These are phyloP conservation scores for Backusella sp. DNA, from an alignment of 192 early-diverging fungal species.

Conservation along the genomic window DNA sequence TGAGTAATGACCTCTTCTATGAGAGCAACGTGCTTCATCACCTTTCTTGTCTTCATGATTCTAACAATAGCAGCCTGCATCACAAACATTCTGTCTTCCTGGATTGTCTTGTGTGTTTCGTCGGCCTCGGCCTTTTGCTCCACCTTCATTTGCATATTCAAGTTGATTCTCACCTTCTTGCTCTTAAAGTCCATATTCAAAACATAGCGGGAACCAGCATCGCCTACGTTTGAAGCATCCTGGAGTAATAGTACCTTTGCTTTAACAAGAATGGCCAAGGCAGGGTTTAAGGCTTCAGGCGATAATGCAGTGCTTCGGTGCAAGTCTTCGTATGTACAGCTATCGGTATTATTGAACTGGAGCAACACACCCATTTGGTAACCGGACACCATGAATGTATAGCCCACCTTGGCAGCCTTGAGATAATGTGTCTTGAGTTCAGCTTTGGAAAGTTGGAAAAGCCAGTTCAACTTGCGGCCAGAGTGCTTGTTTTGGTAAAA, in stretches of 20 bases:
- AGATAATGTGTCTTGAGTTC: conserved; percentile 92
- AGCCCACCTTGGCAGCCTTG: conserved; percentile 70
- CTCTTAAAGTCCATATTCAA: conserved; percentile 83
- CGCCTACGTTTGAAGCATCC: conserved; percentile 53
- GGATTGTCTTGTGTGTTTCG: conserved; percentile 90
- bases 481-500: conserved; percentile 90
- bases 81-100: conserved; percentile 86
- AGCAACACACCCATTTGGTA: conserved; percentile 95
- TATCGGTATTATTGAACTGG: conserved; percentile 80
- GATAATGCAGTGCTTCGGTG: conserved; percentile 70
- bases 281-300: conserved; percentile 61
- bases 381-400: conserved; percentile 76
- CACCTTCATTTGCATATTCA: conserved; percentile 80
- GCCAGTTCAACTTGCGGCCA: conserved; percentile 92
- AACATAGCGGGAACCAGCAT: conserved; percentile 58
- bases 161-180: conserved; percentile 87
- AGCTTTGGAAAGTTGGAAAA: conserved; percentile 88
- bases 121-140: conserved; percentile 91
- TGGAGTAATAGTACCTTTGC: conserved; percentile 71
- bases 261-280: conserved; percentile 79
- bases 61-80: conserved; percentile 99
- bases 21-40: conserved; percentile 78
- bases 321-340: conserved; percentile 80
- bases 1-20: conserved; percentile 90
- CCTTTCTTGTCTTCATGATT: conserved; percentile 98